phyloP scores from a whole-genome alignment of 768 basidiomycete species.

The Lactifluus subvellereus region DNA sequence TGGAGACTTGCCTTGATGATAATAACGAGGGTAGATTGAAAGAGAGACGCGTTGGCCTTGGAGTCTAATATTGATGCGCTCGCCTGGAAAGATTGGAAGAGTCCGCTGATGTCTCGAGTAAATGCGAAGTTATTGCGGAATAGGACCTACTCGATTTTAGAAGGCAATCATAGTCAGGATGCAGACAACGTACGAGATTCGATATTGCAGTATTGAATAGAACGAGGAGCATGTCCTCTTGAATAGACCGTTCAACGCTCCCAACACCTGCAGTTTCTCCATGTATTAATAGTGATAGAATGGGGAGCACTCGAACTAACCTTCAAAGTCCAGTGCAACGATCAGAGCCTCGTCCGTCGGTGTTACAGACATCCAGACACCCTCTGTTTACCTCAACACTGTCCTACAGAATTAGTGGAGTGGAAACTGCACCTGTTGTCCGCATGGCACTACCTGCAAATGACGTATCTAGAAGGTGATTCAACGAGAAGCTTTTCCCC shows the following conservation, averaged over 20 bases:
- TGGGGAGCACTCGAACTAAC: conserved; percentile 27
- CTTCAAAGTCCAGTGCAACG: conserved; percentile 26
- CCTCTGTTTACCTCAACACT: conserved; percentile 18
- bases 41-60: conserved; percentile 49
- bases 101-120: conserved; percentile 51
- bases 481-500: no score
- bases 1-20: conserved; percentile 48
- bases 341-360: no score
- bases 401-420: not conserved
- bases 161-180: not conserved
- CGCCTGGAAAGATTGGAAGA: conserved; percentile 58
- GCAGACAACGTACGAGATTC: conserved; percentile 43
- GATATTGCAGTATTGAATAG: conserved; percentile 62
- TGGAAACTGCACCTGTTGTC: conserved; percentile 49
- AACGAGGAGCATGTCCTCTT: conserved; percentile 59
- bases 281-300: not conserved
- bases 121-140: conserved; percentile 64
- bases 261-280: conserved; percentile 42
- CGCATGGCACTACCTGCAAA: conserved; percentile 42
- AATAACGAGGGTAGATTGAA: conserved; percentile 53
- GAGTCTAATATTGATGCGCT: conserved; percentile 51
- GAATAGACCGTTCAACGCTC: conserved; percentile 56
- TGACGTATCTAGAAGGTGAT: no score
- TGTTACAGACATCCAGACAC: no score
- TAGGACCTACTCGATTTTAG: conserved; percentile 45